Base-by-base conservation (phyloP, 2,329 filamentous ascomycete genomes). In the Periconia macrospinosa region DNA sequence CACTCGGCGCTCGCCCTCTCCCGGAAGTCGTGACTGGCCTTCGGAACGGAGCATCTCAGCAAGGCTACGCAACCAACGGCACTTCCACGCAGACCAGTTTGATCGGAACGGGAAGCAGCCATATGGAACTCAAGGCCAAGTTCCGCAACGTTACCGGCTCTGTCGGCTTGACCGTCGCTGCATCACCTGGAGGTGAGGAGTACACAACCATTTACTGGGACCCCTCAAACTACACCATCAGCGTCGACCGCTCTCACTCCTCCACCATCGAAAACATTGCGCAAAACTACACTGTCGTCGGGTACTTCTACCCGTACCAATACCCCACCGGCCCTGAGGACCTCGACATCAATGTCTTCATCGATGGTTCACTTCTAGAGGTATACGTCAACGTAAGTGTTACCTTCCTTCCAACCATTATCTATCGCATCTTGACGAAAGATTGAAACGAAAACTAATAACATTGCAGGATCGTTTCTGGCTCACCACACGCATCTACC, bases 331-430 rank as follows among this genome's bases (percentile, higher is more conserved):
- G 64, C 1, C 61, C 57, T 0, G 78, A 81, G 59, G 65, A 69
- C 17, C 66, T 80, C 30, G 60, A 65, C 6, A 73, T 79, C 66
- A 66, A 79, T 51, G 66, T 81, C 53, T 80, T 77, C 62, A 59
- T 81, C 41, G 79, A 81, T 53, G 78, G 78, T 20, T 78, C 75
- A 1, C 63, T 80, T 20, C 63, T 79, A 0, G 79, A 81, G 62
- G 61, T 81, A 23, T 79, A 77, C 56, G 63, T 79, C 41, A 80
- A 80, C 54, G 66, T 68, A 57, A 65, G 63, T 60, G 17, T 7
- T 6, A 27, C 23, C 5, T 27, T 27, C 23, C 23, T 27, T 27
- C 23, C 23, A 27, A 27, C 35, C 11, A 15, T 17, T 41, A 13
- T 46, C 15, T 30, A 17, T 45, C 10, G 6, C 15, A 17, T 20